Percentiles rank a stretch among this genome's conserved stretches.
Conservation (phyloP, 192 early-diverging fungal genomes). For the Backusella tuberculispora region DNA sequence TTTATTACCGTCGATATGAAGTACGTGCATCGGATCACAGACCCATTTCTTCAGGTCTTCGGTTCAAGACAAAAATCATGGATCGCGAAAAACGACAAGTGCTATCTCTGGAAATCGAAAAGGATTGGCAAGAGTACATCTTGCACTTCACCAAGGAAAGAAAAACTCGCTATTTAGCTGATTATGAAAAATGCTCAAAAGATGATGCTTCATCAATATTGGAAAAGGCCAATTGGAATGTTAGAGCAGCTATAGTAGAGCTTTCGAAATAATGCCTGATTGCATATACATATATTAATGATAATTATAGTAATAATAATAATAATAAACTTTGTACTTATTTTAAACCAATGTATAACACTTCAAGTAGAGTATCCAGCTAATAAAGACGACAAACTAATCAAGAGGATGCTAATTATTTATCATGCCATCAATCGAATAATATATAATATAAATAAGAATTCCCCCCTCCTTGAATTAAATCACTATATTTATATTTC, state of each 20-base stretch:
- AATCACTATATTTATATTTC: no score
- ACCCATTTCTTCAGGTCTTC: conserved; percentile 77
- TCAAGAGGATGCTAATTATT: no score
- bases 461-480: no score
- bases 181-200: conserved; percentile 3
- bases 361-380: no score
- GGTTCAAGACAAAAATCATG: conserved; percentile 60
- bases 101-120: conserved; percentile 53
- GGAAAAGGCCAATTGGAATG: neutral
- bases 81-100: conserved; percentile 51
- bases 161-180: neutral
- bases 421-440: no score
- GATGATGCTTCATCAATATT: neutral
- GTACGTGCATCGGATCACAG: conserved; percentile 82
- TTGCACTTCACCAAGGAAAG: neutral
- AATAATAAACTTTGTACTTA: neutral
- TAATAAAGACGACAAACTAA: no score
- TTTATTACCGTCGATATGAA: conserved; percentile 71
- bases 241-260: neutral
- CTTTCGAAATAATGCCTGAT: neutral
- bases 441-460: no score
- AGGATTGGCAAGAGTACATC: conserved; percentile 43
- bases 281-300: neutral
- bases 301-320: neutral
- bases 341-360: no score